Percentiles rank a stretch among this genome's conserved stretches.
These are phyloP conservation scores for Scedosporium minutisporum DNA, from an alignment of 2,329 filamentous ascomycete genomes.

Conservation along the genomic window DNA sequence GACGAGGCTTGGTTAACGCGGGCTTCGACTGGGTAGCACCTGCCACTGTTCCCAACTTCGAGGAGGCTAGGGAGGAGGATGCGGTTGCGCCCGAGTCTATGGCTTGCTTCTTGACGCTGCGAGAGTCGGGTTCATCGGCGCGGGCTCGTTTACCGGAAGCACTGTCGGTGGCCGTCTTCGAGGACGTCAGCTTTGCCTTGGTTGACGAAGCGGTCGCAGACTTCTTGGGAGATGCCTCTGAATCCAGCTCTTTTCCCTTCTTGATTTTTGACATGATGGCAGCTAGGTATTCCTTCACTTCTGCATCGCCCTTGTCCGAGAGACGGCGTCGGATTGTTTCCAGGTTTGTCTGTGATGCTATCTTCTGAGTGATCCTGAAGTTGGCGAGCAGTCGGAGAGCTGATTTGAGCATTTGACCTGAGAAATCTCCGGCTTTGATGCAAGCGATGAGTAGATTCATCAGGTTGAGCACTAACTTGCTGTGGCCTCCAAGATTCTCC, in stretches of 20 bases:
- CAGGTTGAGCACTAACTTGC: conserved; percentile 45
- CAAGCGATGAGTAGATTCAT: conserved; percentile 45
- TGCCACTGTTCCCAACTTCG: neutral
- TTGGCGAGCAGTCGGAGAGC: conserved; percentile 51
- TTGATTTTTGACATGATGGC: conserved; percentile 42
- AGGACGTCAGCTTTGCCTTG: conserved; percentile 18
- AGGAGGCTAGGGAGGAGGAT: conserved; percentile 12
- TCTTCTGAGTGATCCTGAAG: conserved; percentile 52
- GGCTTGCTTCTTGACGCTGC: conserved; percentile 32
- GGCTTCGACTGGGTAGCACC: neutral
- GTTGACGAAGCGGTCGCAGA: conserved; percentile 15
- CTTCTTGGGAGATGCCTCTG: conserved; percentile 14
- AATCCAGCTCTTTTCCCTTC: conserved; percentile 22
- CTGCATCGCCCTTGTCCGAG: conserved; percentile 54
- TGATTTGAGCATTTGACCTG: conserved; percentile 42
- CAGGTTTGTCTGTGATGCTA: conserved; percentile 56
- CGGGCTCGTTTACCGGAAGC: conserved; percentile 25
- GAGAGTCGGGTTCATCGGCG: conserved; percentile 29
- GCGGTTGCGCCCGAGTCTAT: conserved; percentile 22
- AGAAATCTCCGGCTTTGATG: conserved; percentile 42
- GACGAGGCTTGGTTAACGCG: conserved; percentile 16
- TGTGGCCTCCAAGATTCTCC: conserved; percentile 47
- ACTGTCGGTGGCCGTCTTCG: conserved; percentile 20
- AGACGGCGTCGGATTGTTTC: conserved; percentile 54
- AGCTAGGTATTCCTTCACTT: conserved; percentile 51